Conservation (phyloP, 805 yeast genomes). For the Schwanniomyces sp. region DNA sequence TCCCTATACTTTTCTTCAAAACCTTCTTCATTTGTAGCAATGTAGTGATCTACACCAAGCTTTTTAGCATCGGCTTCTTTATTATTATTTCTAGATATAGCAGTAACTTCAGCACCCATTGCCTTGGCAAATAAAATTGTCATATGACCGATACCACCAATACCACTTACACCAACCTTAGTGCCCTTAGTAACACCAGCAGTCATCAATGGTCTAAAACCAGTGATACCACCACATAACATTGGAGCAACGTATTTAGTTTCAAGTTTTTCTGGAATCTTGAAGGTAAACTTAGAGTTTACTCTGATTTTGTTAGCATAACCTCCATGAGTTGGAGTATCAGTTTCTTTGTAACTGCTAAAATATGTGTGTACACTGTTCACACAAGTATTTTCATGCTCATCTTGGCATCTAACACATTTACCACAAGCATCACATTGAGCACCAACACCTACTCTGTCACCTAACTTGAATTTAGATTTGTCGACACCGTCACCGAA, state of each 20-base stretch:
- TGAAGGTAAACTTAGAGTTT: constrained; percentile 44
- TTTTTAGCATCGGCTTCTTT: constrained; percentile 32
- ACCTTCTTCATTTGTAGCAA: constrained; percentile 52
- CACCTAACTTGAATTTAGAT: too few relatives aligned
- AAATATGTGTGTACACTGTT: too few relatives aligned
- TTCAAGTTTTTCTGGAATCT: constrained; percentile 47
- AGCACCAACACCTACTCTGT: too few relatives aligned
- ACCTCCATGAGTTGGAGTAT: constrained; percentile 48
- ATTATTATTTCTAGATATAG: constrained; percentile 25
- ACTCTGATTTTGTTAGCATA: constrained; percentile 48
- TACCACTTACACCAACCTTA: constrained; percentile 59
- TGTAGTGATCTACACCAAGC: constrained; percentile 28
- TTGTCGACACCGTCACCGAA: too few relatives aligned
- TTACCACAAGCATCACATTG: too few relatives aligned
- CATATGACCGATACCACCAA: constrained; percentile 70
- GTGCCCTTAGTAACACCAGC: constrained; percentile 37
- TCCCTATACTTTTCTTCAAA: constrained; percentile 30
- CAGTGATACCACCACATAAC: constrained; percentile 58
- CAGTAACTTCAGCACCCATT: constrained; percentile 48
- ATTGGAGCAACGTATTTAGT: constrained; percentile 49
- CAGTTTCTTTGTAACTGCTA: too few relatives aligned
- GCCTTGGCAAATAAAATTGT: constrained; percentile 59
- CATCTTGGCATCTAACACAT: too few relatives aligned
- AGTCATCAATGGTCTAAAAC: constrained; percentile 50
- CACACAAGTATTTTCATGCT: too few relatives aligned